A percentile compares a stretch with the other conserved stretches of the same genome.
These are phyloP conservation scores for Crucibulum laeve DNA, from an alignment of 768 basidiomycete genomes.

Conservation along the genomic window DNA sequence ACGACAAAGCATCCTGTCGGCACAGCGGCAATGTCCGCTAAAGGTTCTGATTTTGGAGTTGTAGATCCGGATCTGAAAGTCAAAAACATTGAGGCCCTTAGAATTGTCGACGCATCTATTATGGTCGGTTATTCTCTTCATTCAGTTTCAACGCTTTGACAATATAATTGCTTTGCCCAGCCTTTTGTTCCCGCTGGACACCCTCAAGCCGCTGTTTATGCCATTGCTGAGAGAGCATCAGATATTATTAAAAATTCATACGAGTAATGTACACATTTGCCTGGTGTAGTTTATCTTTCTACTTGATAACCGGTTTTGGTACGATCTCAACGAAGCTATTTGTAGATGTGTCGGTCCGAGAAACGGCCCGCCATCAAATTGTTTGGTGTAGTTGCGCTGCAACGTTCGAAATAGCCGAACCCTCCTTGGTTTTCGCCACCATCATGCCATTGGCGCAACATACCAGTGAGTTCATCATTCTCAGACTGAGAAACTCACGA, in stretches of 20 bases:
- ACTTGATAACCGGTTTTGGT: background rate
- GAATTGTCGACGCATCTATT: background rate
- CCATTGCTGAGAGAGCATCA: background rate
- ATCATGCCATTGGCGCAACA: too few species aligned
- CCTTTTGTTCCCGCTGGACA: background rate
- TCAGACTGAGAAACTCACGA: too few species aligned
- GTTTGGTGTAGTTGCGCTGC: too few species aligned
- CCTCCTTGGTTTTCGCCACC: too few species aligned
- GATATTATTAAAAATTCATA: background rate
- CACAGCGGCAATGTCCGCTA: too few species aligned
- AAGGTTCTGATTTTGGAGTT: background rate
- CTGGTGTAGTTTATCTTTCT: background rate
- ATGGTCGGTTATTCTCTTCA: background rate
- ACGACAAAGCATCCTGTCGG: too few species aligned
- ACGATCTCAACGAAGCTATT: background rate
- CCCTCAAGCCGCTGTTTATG: background rate
- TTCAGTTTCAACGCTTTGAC: background rate
- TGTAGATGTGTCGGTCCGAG: too few species aligned
- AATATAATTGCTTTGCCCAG: background rate
- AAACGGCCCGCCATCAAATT: too few species aligned
- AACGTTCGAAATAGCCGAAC: too few species aligned
- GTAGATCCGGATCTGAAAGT: background rate
- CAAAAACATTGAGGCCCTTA: background rate
- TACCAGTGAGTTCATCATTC: too few species aligned
- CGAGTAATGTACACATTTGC: background rate